Evolutionary conservation across 805 yeast genomes (phyloP).

Genomic region (Kluyveromyces dobzhanskii): DNA sequence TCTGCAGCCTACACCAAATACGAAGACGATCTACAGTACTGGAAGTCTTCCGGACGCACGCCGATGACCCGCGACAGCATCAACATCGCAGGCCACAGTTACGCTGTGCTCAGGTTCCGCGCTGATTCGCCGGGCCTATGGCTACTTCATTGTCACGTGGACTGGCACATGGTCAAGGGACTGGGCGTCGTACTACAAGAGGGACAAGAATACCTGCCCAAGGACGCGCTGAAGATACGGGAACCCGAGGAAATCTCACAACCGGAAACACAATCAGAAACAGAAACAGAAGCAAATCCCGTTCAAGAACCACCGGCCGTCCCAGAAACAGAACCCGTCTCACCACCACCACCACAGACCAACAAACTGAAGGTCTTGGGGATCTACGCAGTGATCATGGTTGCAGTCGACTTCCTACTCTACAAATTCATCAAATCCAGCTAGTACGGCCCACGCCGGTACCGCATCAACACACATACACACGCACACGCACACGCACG

Average conservation of each 20-base stretch:
- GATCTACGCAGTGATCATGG: conserved; percentile 15
- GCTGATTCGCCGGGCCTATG: conserved; percentile 71
- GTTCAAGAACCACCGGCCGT: too few species aligned
- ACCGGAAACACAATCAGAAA: not conserved
- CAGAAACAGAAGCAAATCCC: not conserved
- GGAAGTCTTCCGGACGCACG: conserved; percentile 29
- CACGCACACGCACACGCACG: too few species aligned
- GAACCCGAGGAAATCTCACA: not conserved
- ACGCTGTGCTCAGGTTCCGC: conserved; percentile 47
- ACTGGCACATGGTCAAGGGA: conserved; percentile 65
- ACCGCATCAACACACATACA: too few species aligned
- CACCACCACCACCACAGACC: not conserved
- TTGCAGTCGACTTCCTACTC: conserved; percentile 11
- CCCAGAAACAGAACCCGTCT: not conserved
- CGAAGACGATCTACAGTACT: conserved; percentile 13
- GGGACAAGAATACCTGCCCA: conserved; percentile 27
- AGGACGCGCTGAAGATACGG: not conserved
- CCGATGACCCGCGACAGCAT: conserved; percentile 58
- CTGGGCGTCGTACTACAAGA: conserved; percentile 41
- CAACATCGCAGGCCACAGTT: conserved; percentile 50
- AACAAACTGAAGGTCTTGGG: conserved; percentile 8
- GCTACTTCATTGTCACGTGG: conserved; percentile 75
- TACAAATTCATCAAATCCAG: conserved; percentile 5
- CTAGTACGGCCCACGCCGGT: too few species aligned
- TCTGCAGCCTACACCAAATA: conserved; percentile 36